Base-by-base conservation (phyloP, 1,139 yeast species). In the Yamadazyma trypodendri region DNA sequence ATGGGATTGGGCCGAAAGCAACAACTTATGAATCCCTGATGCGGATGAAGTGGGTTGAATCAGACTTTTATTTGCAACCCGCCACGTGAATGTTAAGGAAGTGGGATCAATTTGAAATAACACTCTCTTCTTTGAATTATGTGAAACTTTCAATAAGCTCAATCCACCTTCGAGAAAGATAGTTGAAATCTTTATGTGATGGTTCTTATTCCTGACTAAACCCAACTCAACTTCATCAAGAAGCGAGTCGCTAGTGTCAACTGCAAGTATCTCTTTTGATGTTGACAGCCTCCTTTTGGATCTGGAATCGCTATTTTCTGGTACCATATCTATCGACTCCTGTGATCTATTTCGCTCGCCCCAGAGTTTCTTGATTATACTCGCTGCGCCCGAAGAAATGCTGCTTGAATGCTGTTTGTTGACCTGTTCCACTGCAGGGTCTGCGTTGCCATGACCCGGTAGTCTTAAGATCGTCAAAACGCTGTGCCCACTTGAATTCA, bases 121-220 rank as follows among this genome's bases (percentile, higher is more conserved):
- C 2, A 69, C 60, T 46, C 81, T 72, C 28, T 80, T 78, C 49
- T 74, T 76, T 42, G 88, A 84, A 47, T 79, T 79, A 39, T 77
- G 83, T 2, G 95, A 84, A 18, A 85, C 76, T 48, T 87, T 76
- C 25, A 83, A 56, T 41, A 86, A 53, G 6, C 75, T 66, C 32
- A 75, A 45, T 0, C 79, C 78, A 17, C 68, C 74, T n/a, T 64
- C 63, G 10, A 66, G 49, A 33, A 73, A 58, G 3, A 48, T 41
- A 2, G 41, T 36, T 2, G 57, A 54, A 24, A 54, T 45, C 23
- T 44, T 49, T 3, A 53, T 37, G 9, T 47, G 49, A 2, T 48
- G 52, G 13, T 39, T 24, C 27, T 34, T 18, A 24, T 28, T 34
- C 21, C 24, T 38, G 9, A 24, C 23, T 5, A 31, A 22, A 10